Evolutionary conservation across 2,329 filamentous ascomycete species (phyloP).

Genomic region (Didymellaceae sp.): DNA sequence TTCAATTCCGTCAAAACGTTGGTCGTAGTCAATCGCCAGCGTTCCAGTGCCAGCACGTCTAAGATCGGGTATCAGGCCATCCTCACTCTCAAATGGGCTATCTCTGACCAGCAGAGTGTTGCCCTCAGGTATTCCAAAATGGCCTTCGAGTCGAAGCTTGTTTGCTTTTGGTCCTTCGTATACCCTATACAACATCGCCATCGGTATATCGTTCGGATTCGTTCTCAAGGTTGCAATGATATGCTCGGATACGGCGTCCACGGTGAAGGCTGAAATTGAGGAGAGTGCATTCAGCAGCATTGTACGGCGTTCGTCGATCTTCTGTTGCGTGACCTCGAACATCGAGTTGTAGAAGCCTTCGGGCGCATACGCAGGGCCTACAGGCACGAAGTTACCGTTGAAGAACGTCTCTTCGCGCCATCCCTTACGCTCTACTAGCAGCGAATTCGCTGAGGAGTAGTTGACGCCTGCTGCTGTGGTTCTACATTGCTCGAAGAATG

Average conservation of each 20-base stretch:
- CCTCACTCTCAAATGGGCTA: slow-evolving; percentile 27
- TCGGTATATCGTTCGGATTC: slow-evolving; percentile 37
- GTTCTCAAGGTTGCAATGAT: slow-evolving; percentile 39
- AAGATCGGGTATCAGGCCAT: slow-evolving; percentile 40
- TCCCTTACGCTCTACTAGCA: slow-evolving; percentile 39
- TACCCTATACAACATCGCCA: slow-evolving; percentile 40
- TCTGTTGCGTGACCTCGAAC: slow-evolving; percentile 42
- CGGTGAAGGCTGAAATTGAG: slow-evolving; percentile 29
- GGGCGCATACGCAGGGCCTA: slow-evolving; percentile 34
- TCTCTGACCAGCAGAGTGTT: slow-evolving; percentile 36
- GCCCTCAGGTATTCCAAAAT: slow-evolving; percentile 36
- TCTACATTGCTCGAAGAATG: slow-evolving; percentile 35
- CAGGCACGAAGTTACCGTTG: slow-evolving; percentile 40
- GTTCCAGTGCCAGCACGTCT: slow-evolving; percentile 31
- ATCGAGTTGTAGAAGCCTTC: slow-evolving; percentile 43
- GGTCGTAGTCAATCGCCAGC: slow-evolving; percentile 35
- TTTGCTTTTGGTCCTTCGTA: slow-evolving; percentile 20
- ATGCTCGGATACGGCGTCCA: slow-evolving; percentile 32
- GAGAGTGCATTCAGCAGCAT: slow-evolving; percentile 42
- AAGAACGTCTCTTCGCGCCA: slow-evolving; percentile 44
- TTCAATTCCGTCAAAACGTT: slow-evolving; percentile 36
- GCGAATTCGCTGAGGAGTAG: slow-evolving; percentile 28
- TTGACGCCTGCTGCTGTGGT: slow-evolving; percentile 33
- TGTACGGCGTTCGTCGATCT: slow-evolving; percentile 41
- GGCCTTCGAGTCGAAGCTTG: slow-evolving; percentile 31